phyloP scores from a whole-genome alignment of 768 basidiomycete genomes.

The Tricholoma bakamatsutake region DNA sequence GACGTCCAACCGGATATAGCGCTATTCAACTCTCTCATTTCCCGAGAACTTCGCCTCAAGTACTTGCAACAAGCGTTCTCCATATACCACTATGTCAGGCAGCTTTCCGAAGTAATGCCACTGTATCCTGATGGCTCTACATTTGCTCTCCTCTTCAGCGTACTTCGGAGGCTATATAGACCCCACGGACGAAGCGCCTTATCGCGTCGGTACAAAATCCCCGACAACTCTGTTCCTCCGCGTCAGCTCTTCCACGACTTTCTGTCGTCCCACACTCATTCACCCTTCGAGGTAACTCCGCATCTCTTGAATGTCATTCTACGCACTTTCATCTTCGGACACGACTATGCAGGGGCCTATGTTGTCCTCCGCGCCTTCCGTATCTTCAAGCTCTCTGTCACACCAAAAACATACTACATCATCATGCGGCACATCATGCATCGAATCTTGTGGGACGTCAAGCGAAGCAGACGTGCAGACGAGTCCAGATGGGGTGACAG shows the following conservation, averaged over 20 bases:
- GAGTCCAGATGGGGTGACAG: constrained; percentile 20
- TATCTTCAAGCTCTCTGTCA: constrained; percentile 23
- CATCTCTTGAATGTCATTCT: constrained; percentile 37
- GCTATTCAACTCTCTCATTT: constrained; percentile 46
- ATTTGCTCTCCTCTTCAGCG: constrained; percentile 38
- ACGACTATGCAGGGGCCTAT: constrained; percentile 45
- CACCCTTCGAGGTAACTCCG: constrained; percentile 22
- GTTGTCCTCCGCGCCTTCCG: constrained; percentile 29
- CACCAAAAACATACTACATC: constrained; percentile 32
- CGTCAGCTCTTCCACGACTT: constrained; percentile 43
- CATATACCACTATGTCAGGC: constrained; percentile 36
- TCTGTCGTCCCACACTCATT: constrained; percentile 20
- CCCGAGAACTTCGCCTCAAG: constrained; percentile 27
- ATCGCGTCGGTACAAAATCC: constrained; percentile 16
- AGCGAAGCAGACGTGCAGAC: constrained; percentile 4
- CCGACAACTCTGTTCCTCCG: constrained; percentile 24
- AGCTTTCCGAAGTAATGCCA: constrained; percentile 20
- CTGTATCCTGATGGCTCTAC: constrained; percentile 38
- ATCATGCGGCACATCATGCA: constrained; percentile 32
- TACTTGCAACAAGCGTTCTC: constrained; percentile 33
- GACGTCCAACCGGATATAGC: constrained; percentile 31
- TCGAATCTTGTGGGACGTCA: constrained; percentile 20
- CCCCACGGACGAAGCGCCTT: constrained; percentile 5
- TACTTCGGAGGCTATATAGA: constrained; percentile 15
- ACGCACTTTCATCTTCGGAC: constrained; percentile 34